Evolutionary conservation across 2,329 filamentous ascomycete species (phyloP).

Genomic region (Teratosphaeria zuluensis): DNA sequence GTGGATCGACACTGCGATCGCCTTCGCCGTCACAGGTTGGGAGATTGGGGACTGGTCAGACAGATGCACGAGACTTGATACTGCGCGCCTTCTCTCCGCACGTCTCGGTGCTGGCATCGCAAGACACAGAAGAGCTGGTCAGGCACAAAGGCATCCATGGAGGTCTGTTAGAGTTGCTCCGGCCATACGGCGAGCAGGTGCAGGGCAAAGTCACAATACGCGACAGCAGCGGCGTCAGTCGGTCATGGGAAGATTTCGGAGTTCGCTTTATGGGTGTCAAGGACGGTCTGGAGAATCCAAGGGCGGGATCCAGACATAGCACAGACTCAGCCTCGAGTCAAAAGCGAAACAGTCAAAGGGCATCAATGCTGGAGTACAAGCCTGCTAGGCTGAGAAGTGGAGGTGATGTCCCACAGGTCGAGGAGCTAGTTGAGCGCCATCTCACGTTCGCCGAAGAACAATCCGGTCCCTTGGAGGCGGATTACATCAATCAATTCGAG

Average conservation of each 20-base stretch:
- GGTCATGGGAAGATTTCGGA: constrained; percentile 79
- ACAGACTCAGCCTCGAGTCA: constrained; percentile 27
- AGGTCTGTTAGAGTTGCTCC: constrained; percentile 73
- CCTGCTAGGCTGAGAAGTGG: constrained; percentile 34
- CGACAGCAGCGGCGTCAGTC: constrained; percentile 79
- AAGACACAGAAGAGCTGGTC: constrained; percentile 72
- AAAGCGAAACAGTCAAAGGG: constrained; percentile 8
- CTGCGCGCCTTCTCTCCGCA: constrained; percentile 81
- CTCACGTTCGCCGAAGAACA: constrained; percentile 61
- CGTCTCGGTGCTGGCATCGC: constrained; percentile 76
- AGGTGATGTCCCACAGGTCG: constrained; percentile 57
- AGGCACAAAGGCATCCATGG: constrained; percentile 73
- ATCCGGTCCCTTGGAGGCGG: constrained; percentile 25
- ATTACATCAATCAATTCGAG: constrained; percentile 34
- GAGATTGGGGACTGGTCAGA: constrained; percentile 29
- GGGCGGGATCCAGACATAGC: constrained; percentile 25
- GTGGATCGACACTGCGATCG: constrained; percentile 26
- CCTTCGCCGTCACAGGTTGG: constrained; percentile 32
- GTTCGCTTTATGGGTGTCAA: constrained; percentile 73
- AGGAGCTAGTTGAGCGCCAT: constrained; percentile 71
- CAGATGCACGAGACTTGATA: constrained; percentile 54
- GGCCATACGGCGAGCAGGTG: constrained; percentile 83
- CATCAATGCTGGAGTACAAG: constrained; percentile 24
- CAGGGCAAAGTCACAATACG: constrained; percentile 81
- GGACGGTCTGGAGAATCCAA: constrained; percentile 35